Evolutionary conservation across 2,329 filamentous ascomycete species (phyloP).

Genomic region (Juglanconis oblonga): DNA sequence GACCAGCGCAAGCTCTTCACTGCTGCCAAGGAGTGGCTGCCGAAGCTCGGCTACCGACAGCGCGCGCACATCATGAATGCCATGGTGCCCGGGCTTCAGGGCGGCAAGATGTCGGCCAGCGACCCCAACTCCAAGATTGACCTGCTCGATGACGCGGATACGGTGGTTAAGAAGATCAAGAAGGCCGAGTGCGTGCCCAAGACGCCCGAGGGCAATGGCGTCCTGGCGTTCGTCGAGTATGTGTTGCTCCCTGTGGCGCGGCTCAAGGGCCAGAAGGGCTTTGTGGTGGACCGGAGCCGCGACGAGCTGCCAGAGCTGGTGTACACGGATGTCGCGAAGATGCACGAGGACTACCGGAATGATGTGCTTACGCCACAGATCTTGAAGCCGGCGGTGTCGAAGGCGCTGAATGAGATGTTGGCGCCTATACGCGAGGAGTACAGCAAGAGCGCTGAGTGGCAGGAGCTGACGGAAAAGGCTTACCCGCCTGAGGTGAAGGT

Average conservation of each 20-base stretch:
- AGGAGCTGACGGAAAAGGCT: constrained; percentile 70
- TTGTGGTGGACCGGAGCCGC: constrained; percentile 64
- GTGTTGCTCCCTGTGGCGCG: constrained; percentile 76
- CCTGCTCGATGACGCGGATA: constrained; percentile 75
- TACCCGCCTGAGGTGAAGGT: constrained; percentile 71
- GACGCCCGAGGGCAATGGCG: constrained; percentile 78
- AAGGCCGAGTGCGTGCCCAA: constrained; percentile 80
- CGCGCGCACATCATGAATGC: constrained; percentile 58
- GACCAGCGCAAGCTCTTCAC: constrained; percentile 91
- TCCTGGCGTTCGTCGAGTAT: constrained; percentile 82
- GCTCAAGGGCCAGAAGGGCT: constrained; percentile 60
- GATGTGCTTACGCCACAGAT: constrained; percentile 84
- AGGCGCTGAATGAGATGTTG: constrained; percentile 70
- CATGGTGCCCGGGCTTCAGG: constrained; percentile 80
- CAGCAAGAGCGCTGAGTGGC: constrained; percentile 61
- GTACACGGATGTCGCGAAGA: constrained; percentile 70
- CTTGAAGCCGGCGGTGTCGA: constrained; percentile 79
- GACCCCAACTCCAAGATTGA: constrained; percentile 76
- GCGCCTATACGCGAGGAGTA: constrained; percentile 75
- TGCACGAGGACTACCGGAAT: constrained; percentile 76
- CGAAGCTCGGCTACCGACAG: constrained; percentile 79
- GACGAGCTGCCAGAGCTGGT: constrained; percentile 70
- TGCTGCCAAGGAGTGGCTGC: constrained; percentile 79
- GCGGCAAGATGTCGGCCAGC: constrained; percentile 84
- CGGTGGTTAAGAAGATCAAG: constrained; percentile 76